These are phyloP conservation scores for Aspergillus indologenus DNA, from an alignment of 495 filamentous ascomycete genomes.

Conservation along the genomic window DNA sequence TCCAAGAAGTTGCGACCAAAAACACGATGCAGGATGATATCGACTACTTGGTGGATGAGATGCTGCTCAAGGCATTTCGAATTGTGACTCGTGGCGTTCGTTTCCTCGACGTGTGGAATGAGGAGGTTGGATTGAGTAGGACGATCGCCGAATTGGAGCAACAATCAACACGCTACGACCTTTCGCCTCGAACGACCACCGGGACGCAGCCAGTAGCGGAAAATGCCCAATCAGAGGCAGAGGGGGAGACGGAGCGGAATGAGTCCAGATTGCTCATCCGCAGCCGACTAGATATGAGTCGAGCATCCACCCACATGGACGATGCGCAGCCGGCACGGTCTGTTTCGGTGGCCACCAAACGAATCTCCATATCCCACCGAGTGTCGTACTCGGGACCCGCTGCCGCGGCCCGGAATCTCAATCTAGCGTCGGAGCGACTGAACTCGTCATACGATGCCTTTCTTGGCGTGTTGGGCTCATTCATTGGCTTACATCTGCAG, in stretches of 20 bases:
- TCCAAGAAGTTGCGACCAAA: constrained; percentile 62
- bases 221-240: constrained; percentile 20
- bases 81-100: constrained; percentile 87
- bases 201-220: constrained; percentile 41
- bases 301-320: constrained; percentile 39
- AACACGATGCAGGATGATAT: constrained; percentile 55
- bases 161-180: constrained; percentile 30
- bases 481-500: constrained; percentile 88
- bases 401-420: constrained; percentile 42
- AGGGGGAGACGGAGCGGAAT: constrained; percentile 28
- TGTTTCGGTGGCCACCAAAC: constrained; percentile 41
- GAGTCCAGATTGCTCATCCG: constrained; percentile 38
- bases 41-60: constrained; percentile 80
- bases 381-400: constrained; percentile 51
- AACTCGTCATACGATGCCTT: constrained; percentile 78
- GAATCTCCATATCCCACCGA: constrained; percentile 55
- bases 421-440: constrained; percentile 65
- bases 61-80: constrained; percentile 89
- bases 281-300: constrained; percentile 39
- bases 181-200: constrained; percentile 71
- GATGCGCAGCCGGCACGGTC: constrained; percentile 31
- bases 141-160: constrained; percentile 60
- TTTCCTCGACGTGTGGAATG: constrained; percentile 87
- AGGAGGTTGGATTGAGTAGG: constrained; percentile 63
- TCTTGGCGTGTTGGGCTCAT: constrained; percentile 81